Conservation (phyloP, 2,329 filamentous ascomycete genomes). For the Trematosphaeria pertusa region DNA sequence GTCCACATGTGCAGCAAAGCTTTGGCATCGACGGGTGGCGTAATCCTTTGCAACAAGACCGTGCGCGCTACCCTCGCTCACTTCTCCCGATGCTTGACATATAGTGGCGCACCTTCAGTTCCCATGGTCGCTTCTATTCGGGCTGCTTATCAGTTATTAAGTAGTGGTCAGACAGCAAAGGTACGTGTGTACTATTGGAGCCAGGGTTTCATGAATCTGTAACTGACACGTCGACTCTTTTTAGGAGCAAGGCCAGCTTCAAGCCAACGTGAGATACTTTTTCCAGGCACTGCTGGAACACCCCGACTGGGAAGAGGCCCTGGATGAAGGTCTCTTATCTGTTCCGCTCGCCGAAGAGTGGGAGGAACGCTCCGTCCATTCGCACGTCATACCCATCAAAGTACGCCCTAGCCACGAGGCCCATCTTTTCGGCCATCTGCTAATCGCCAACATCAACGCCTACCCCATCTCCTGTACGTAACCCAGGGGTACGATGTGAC, state of each 20-base stretch:
- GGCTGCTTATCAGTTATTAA: slow-evolving; percentile 35
- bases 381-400: slow-evolving; percentile 15
- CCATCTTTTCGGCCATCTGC: slow-evolving; percentile 39
- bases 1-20: slow-evolving; percentile 39
- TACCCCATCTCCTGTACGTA: slow-evolving; percentile 3
- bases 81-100: slow-evolving; percentile 35
- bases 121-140: slow-evolving; percentile 46
- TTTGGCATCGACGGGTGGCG: slow-evolving; percentile 33
- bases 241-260: slow-evolving; percentile 12
- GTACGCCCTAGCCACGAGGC: neutral
- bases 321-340: slow-evolving; percentile 8
- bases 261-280: slow-evolving; percentile 14
- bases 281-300: slow-evolving; percentile 1
- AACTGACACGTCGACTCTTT: neutral
- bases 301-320: slow-evolving; percentile 10
- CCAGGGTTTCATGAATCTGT: slow-evolving; percentile 2
- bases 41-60: slow-evolving; percentile 20
- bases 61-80: slow-evolving; percentile 12
- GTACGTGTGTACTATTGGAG: slow-evolving; percentile 4
- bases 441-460: slow-evolving; percentile 1
- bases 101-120: slow-evolving; percentile 43
- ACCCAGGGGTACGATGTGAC: too few species aligned
- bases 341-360: slow-evolving; percentile 16
- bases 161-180: slow-evolving; percentile 5
- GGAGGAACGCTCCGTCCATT: slow-evolving; percentile 1